A percentile compares a stretch with the other conserved stretches of the same genome.
phyloP scores from a whole-genome alignment of 176 grass and related monocot genomes.

The Triticum timopheevii region DNA sequence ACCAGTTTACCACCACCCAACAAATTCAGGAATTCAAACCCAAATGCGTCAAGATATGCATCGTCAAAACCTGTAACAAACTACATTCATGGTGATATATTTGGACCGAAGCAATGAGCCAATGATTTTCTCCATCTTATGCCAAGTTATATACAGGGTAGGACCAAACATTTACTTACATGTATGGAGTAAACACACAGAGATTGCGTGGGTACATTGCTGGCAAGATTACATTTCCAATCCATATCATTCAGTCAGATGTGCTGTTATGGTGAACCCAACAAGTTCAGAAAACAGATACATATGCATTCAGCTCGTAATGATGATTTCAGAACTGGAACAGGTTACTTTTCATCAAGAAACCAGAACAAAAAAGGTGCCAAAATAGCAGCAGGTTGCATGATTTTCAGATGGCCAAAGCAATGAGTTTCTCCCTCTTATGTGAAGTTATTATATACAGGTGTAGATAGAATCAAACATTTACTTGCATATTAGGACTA shows the following conservation, averaged over 20 bases:
- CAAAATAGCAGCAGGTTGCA: too few relatives aligned
- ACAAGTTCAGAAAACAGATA: too few relatives aligned
- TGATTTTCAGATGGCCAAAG: too few relatives aligned
- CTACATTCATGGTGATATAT: background rate
- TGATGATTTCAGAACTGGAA: too few relatives aligned
- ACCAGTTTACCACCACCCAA: background rate
- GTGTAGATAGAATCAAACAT: background rate
- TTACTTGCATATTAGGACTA: constrained; percentile 8
- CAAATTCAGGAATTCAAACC: background rate
- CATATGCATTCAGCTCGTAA: too few relatives aligned
- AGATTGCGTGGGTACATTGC: background rate
- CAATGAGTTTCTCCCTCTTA: background rate
- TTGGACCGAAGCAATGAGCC: background rate
- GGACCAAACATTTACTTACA: background rate
- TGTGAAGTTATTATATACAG: background rate
- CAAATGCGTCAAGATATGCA: background rate
- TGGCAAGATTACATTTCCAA: background rate
- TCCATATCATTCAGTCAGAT: background rate
- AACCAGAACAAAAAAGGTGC: too few relatives aligned
- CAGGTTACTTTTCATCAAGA: too few relatives aligned
- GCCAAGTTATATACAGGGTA: background rate
- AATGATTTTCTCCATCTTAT: background rate
- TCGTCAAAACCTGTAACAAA: background rate
- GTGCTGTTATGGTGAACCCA: background rate
- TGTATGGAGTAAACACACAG: background rate